phyloP scores from a whole-genome alignment of 2,329 filamentous ascomycete genomes.

The Xylariales sp. region DNA sequence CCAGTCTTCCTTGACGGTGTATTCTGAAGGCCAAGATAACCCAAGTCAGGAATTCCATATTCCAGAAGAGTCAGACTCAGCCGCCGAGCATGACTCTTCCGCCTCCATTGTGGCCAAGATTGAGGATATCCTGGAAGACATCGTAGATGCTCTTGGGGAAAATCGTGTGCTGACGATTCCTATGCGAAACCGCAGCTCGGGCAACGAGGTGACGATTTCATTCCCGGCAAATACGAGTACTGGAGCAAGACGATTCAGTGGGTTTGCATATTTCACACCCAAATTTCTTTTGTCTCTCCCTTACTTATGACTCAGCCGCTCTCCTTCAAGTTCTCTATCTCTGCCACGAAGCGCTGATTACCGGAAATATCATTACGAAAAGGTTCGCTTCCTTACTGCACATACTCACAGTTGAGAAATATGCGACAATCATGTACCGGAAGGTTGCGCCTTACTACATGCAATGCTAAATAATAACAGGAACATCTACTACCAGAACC shows the following conservation, averaged over 20 bases:
- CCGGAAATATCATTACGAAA: conserved; percentile 55
- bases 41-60: no score
- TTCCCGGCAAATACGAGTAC: conserved; percentile 18
- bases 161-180: conserved; percentile 42
- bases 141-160: conserved; percentile 44
- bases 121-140: conserved; percentile 48
- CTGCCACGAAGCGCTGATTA: conserved; percentile 53
- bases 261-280: conserved; percentile 13
- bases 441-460: no score
- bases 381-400: conserved; percentile 42
- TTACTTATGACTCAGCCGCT: conserved; percentile 36
- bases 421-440: no score
- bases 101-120: conserved; percentile 44
- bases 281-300: not conserved
- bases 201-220: conserved; percentile 15
- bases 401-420: no score
- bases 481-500: conserved; percentile 75
- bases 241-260: conserved; percentile 25
- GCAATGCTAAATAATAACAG: no score
- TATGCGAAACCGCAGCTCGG: conserved; percentile 32
- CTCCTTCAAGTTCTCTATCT: conserved; percentile 55
- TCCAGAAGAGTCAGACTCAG: no score
- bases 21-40: no score
- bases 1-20: no score
- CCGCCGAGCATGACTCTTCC: no score